Evolutionary conservation across 176 grass and related monocot genomes (phyloP).

Genomic region (Ensete ventricosum): DNA sequence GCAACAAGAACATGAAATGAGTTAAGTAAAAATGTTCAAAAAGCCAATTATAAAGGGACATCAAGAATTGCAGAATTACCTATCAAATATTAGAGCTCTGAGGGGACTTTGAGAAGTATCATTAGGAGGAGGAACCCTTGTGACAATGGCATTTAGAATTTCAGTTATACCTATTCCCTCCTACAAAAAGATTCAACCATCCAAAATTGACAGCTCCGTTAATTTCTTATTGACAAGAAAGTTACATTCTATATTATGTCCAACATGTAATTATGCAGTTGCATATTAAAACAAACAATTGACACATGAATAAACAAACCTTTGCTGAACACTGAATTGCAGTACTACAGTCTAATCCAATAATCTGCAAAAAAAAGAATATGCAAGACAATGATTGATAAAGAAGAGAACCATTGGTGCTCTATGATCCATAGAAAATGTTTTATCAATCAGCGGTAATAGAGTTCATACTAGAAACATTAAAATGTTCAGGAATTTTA

Average conservation of each 20-base stretch:
- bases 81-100: conserved; percentile 99
- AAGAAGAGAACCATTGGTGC: not conserved
- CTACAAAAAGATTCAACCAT: conserved; percentile 32
- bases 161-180: conserved; percentile 91
- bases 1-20: not conserved
- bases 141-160: conserved; percentile 84
- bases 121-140: conserved; percentile 72
- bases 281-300: conserved; percentile 9
- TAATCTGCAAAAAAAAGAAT: conserved; percentile 45
- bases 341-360: conserved; percentile 86
- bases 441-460: not conserved
- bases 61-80: conserved; percentile 36
- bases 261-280: not conserved
- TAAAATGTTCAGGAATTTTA: not conserved
- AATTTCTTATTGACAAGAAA: conserved; percentile 12
- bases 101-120: conserved; percentile 59
- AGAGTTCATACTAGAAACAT: not conserved
- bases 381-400: not conserved
- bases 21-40: not conserved
- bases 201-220: conserved; percentile 13
- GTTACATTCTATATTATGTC: not conserved
- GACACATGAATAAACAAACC: conserved; percentile 38
- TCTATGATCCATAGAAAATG: not conserved
- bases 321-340: conserved; percentile 95
- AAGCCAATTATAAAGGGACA: conserved; percentile 7